Conservation (phyloP, 352 stramenopile species). For the Pythium brachiatum region DNA sequence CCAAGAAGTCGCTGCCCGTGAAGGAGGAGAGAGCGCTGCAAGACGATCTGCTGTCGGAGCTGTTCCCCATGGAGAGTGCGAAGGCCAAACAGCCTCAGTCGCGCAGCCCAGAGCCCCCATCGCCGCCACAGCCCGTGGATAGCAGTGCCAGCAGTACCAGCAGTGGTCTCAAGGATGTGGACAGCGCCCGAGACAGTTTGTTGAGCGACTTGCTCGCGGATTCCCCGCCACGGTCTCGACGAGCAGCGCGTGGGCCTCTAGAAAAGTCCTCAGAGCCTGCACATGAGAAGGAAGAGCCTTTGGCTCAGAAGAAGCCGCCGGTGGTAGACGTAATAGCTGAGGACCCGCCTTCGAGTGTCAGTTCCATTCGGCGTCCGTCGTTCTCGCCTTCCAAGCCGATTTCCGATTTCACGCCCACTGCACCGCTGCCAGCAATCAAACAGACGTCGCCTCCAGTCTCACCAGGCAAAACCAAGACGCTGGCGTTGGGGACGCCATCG, state of each 20-base stretch:
- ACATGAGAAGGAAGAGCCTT: not conserved
- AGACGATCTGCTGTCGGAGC: conserved; percentile 27
- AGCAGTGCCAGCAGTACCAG: not conserved
- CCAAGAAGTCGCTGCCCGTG: conserved; percentile 2
- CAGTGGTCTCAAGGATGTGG: not conserved
- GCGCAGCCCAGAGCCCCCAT: not conserved
- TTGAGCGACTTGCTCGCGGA: conserved; percentile 51
- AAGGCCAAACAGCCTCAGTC: not conserved
- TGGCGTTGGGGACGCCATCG: conserved; percentile 27
- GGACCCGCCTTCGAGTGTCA: not conserved
- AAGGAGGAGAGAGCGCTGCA: conserved; percentile 19
- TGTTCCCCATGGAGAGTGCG: conserved; percentile 13
- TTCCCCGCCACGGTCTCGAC: conserved; percentile 32
- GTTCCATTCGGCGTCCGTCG: not conserved
- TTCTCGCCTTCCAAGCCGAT: conserved; percentile 16
- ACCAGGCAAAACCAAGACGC: conserved; percentile 39
- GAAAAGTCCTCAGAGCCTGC: not conserved
- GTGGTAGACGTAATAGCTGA: not conserved
- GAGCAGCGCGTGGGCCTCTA: not conserved
- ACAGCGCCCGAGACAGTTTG: conserved; percentile 48
- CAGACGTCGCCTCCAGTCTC: conserved; percentile 7
- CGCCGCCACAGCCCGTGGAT: not conserved
- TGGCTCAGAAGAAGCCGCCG: not conserved
- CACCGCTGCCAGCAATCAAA: not conserved
- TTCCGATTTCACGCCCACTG: too few relatives aligned